Evolutionary conservation across 2,329 filamentous ascomycete genomes (phyloP).

Genomic region (Mycosphaerella arachidis): DNA sequence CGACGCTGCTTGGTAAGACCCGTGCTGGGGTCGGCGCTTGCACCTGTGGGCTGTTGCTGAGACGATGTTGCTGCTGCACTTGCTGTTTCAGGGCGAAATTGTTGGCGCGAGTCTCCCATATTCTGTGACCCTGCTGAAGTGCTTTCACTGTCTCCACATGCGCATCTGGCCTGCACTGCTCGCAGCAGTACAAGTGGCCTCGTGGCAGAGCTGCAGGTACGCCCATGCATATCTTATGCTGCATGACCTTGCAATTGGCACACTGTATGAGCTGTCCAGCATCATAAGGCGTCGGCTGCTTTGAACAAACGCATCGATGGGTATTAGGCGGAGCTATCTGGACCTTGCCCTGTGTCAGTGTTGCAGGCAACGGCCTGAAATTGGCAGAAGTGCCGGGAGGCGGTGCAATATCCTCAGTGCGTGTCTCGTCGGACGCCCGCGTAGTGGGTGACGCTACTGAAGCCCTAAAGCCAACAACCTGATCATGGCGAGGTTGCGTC

Average conservation of each 20-base stretch:
- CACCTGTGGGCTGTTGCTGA: not conserved
- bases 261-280: not conserved
- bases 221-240: slow-evolving; percentile 3
- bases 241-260: slow-evolving; percentile 1
- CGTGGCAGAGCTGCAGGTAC: not conserved
- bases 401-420: not conserved
- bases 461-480: not conserved
- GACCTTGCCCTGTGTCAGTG: not conserved
- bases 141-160: not conserved
- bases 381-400: not conserved
- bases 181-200: not conserved
- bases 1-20: not conserved
- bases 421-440: not conserved
- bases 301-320: not conserved
- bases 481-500: not conserved
- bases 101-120: not conserved
- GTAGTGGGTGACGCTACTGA: not conserved
- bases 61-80: not conserved
- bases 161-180: slow-evolving; percentile 1
- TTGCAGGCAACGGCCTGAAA: not conserved
- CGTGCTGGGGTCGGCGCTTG: not conserved
- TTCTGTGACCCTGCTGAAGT: not conserved
- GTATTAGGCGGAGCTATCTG: not conserved
- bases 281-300: not conserved
- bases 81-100: not conserved